Percentiles rank a stretch among this genome's conserved stretches.
Conservation (phyloP, 208 protist species). For the Leishmania arabica region DNA sequence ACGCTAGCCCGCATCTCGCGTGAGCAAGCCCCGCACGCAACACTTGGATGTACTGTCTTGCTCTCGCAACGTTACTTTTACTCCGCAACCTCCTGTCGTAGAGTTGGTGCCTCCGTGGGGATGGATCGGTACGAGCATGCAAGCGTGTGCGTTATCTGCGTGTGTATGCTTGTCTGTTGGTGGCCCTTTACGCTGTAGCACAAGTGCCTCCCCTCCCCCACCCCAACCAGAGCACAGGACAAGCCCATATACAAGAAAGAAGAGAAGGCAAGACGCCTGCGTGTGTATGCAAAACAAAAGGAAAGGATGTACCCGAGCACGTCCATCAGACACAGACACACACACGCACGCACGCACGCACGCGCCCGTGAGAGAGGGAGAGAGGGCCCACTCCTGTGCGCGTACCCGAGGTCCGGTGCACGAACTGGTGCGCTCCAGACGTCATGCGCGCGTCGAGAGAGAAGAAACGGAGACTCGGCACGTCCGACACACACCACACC, state of each 20-base stretch:
- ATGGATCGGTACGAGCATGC: not conserved
- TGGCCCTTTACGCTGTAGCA: not conserved
- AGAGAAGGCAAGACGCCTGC: not conserved
- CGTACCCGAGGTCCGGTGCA: not conserved
- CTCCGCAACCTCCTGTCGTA: not conserved
- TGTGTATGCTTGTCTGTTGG: not conserved
- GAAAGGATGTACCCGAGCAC: not conserved
- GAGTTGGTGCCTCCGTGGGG: not conserved
- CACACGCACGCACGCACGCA: not conserved
- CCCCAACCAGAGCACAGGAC: not conserved
- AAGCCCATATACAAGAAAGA: not conserved
- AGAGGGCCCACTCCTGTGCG: not conserved
- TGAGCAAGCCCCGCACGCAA: too few species aligned
- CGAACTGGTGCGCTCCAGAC: not conserved
- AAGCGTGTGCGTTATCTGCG: not conserved
- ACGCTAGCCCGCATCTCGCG: not conserved
- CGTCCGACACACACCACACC: not conserved
- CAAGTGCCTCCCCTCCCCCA: not conserved
- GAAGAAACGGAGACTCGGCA: too few species aligned
- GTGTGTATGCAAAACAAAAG: not conserved
- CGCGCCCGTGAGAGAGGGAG: not conserved
- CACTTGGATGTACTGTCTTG: not conserved
- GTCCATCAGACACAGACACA: not conserved
- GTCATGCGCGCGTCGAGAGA: not conserved
- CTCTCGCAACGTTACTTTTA: not conserved